phyloP scores from a whole-genome alignment of 2,329 filamentous ascomycete species.

The Ophiostoma sp. region DNA sequence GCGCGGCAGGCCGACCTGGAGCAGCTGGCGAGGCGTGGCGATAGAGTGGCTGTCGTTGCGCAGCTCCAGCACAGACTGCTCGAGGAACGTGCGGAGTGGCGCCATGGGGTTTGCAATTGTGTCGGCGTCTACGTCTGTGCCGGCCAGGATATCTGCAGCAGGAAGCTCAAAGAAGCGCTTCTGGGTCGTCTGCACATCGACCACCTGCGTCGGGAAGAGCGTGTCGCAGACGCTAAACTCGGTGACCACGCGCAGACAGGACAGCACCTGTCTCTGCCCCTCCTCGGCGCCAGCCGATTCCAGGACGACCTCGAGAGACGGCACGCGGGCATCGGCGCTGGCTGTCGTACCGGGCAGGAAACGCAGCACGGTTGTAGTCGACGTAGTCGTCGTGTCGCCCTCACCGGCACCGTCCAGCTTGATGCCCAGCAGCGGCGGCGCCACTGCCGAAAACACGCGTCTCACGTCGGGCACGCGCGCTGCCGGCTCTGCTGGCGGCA shows the following conservation, averaged over 20 bases:
- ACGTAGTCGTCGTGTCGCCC: neutral
- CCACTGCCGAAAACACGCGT: conserved; percentile 42
- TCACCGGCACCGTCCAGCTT: conserved; percentile 33
- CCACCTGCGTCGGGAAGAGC: conserved; percentile 42
- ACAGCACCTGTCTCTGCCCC: neutral
- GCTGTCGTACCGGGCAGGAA: conserved; percentile 40
- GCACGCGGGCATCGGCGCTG: conserved; percentile 22
- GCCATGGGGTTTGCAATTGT: neutral
- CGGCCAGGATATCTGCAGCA: conserved; percentile 25
- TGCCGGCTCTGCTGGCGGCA: neutral
- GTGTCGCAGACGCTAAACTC: conserved; percentile 40
- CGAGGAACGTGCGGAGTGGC: conserved; percentile 42
- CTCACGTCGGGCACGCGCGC: conserved; percentile 23
- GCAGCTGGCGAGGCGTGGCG: conserved; percentile 37
- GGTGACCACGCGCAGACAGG: conserved; percentile 34
- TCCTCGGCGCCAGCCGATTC: neutral
- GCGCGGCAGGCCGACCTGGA: conserved; percentile 29
- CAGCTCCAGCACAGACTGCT: conserved; percentile 43
- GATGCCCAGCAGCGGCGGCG: conserved; percentile 46
- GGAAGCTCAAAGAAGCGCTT: conserved; percentile 34
- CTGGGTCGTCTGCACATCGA: conserved; percentile 48
- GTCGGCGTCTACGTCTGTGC: conserved; percentile 17
- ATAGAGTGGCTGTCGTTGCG: conserved; percentile 48
- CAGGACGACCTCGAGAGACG: conserved; percentile 38
- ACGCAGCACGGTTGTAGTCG: conserved; percentile 41